These are phyloP conservation scores for Aspergillus sclerotiicarbonarius DNA, from an alignment of 495 filamentous ascomycete genomes.

Conservation along the genomic window DNA sequence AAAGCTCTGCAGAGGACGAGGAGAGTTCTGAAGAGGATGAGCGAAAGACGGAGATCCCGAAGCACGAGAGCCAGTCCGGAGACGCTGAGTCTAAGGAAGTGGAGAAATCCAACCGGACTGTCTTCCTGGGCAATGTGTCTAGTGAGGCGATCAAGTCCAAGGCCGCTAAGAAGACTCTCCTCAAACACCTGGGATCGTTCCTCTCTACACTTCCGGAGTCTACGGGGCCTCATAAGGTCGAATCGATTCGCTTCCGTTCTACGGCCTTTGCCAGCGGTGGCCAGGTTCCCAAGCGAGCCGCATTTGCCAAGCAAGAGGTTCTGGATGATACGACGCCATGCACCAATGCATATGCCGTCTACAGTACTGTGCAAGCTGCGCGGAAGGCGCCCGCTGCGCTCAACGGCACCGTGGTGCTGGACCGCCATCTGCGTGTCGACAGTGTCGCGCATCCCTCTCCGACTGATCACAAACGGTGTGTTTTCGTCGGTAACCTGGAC, in stretches of 20 bases:
- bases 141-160: slow-evolving; percentile 78
- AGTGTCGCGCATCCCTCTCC: slow-evolving; percentile 81
- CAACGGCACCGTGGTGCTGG: slow-evolving; percentile 81
- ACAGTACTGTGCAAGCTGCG: slow-evolving; percentile 67
- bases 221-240: slow-evolving; percentile 62
- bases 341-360: slow-evolving; percentile 93
- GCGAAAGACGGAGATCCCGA: slow-evolving; percentile 33
- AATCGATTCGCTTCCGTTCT: slow-evolving; percentile 91
- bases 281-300: slow-evolving; percentile 83
- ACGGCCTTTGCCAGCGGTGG: slow-evolving; percentile 69
- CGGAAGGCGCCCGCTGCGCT: slow-evolving; percentile 72
- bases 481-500: slow-evolving; percentile 95
- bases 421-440: slow-evolving; percentile 88
- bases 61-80: slow-evolving; percentile 56
- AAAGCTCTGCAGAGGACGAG: slow-evolving; percentile 12
- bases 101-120: slow-evolving; percentile 83
- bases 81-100: slow-evolving; percentile 53
- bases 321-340: slow-evolving; percentile 87
- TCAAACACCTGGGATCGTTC: slow-evolving; percentile 64
- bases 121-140: slow-evolving; percentile 93
- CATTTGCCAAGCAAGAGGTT: slow-evolving; percentile 77
- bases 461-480: slow-evolving; percentile 80
- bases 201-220: slow-evolving; percentile 44
- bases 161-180: slow-evolving; percentile 69
- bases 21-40: slow-evolving; percentile 28